Conservation (phyloP, 177 flowering plant species). For the Vitis hybrid region DNA sequence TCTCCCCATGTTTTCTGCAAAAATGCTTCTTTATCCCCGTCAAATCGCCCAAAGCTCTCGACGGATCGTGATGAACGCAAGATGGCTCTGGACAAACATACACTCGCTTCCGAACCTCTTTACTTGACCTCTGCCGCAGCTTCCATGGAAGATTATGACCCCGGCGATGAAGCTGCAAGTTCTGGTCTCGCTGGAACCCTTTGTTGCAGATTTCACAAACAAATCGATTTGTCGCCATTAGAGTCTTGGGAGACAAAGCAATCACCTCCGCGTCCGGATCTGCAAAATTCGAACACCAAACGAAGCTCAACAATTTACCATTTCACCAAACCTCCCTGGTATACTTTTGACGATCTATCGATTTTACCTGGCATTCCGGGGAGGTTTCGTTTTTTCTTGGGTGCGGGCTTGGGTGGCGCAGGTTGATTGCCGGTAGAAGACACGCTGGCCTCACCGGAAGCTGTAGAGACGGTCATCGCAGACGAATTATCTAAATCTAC, state of each 20-base stretch:
- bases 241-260: slow-evolving; percentile 75
- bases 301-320: not conserved
- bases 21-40: slow-evolving; percentile 93
- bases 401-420: slow-evolving; percentile 24
- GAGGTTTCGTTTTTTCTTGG: slow-evolving; percentile 65
- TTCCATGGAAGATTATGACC: slow-evolving; percentile 96
- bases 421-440: slow-evolving; percentile 54
- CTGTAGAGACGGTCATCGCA: slow-evolving; percentile 33
- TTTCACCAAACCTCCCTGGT: not conserved
- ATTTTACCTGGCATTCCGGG: slow-evolving; percentile 78
- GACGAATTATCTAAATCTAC: slow-evolving; percentile 43
- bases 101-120: slow-evolving; percentile 63
- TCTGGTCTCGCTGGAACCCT: slow-evolving; percentile 91
- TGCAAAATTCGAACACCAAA: slow-evolving; percentile 19
- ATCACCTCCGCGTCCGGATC: slow-evolving; percentile 95
- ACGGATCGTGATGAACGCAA: slow-evolving; percentile 81
- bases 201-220: slow-evolving; percentile 86
- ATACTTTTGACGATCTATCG: not conserved
- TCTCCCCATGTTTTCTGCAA: slow-evolving; percentile 84
- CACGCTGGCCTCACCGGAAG: slow-evolving; percentile 55
- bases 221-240: slow-evolving; percentile 81
- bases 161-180: slow-evolving; percentile 82
- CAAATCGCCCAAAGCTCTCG: slow-evolving; percentile 82
- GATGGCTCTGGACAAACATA: slow-evolving; percentile 77
- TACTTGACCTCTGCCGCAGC: slow-evolving; percentile 66